These are phyloP conservation scores for Trichoderma lentiforme DNA, from an alignment of 2,329 filamentous ascomycete genomes.

Conservation along the genomic window DNA sequence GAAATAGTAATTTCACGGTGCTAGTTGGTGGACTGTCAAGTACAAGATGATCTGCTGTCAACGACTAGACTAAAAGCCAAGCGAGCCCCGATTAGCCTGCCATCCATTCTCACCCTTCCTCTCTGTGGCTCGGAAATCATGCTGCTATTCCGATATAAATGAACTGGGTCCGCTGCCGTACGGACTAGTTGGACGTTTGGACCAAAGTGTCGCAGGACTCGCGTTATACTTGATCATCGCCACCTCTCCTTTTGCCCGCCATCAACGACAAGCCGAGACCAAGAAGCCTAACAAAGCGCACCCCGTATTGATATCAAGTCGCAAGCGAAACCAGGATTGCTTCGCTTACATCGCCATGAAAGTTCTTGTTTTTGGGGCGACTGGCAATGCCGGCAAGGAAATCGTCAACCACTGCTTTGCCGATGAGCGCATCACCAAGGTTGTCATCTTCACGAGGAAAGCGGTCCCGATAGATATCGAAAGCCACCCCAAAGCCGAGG, in stretches of 20 bases:
- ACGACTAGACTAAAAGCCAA: background rate
- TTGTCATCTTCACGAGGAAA: conserved; percentile 50
- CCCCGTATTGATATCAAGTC: background rate
- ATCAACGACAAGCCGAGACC: background rate
- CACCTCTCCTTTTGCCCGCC: background rate
- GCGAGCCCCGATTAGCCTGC: background rate
- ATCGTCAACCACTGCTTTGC: conserved; percentile 50
- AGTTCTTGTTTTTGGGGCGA: conserved; percentile 56
- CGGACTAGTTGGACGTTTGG: conserved; percentile 7
- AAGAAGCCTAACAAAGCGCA: background rate
- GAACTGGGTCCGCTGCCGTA: background rate
- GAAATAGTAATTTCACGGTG: conserved; percentile 13
- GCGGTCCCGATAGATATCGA: conserved; percentile 41
- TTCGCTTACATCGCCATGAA: conserved; percentile 44
- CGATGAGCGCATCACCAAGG: conserved; percentile 47
- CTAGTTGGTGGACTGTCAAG: background rate
- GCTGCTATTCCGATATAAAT: background rate
- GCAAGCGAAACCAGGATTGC: background rate
- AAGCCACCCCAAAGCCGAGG: conserved; percentile 47
- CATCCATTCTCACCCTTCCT: background rate
- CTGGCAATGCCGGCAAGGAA: conserved; percentile 55
- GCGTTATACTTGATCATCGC: background rate
- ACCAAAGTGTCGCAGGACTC: background rate
- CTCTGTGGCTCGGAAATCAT: background rate
- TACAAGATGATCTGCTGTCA: conserved; percentile 13